phyloP scores from a whole-genome alignment of 2,329 filamentous ascomycete species.

The Ophiostoma ulmi region DNA sequence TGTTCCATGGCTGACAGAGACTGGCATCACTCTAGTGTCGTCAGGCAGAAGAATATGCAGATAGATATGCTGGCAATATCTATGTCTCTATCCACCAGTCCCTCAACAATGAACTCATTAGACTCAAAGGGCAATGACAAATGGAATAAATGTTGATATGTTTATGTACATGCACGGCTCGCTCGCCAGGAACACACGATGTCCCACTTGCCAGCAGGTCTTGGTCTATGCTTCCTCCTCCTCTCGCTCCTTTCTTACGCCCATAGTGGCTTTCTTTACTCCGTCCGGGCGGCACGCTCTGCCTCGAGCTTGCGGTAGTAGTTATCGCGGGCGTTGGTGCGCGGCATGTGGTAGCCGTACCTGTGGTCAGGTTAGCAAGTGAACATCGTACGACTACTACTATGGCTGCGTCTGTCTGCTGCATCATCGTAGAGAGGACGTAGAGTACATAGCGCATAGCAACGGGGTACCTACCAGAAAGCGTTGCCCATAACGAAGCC shows the following conservation, averaged over 20 bases:
- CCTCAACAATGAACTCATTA: not conserved
- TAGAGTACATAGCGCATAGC: not conserved
- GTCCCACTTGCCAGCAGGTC: constrained; percentile 4
- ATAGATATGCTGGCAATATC: not conserved
- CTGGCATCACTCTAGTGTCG: not conserved
- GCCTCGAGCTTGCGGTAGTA: constrained; percentile 56
- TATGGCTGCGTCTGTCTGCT: too few relatives aligned
- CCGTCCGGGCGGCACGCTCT: constrained; percentile 42
- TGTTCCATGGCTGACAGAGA: not conserved
- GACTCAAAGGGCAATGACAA: not conserved
- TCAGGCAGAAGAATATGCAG: not conserved
- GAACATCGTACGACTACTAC: not conserved
- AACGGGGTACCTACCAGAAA: constrained; percentile 49
- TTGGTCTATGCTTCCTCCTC: not conserved
- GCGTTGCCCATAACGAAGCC: constrained; percentile 51
- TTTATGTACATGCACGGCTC: constrained; percentile 23
- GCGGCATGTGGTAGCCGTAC: constrained; percentile 60
- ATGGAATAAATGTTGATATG: constrained; percentile 10
- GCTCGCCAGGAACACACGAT: not conserved
- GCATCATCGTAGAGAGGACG: not conserved
- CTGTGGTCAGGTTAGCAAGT: constrained; percentile 34
- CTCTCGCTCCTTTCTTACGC: constrained; percentile 10
- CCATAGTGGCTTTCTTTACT: not conserved
- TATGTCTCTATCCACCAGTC: constrained; percentile 1
- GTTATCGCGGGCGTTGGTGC: constrained; percentile 53